These are phyloP conservation scores for Protomyces macrosporus DNA, from an alignment of 1,139 yeast genomes.

Conservation along the genomic window DNA sequence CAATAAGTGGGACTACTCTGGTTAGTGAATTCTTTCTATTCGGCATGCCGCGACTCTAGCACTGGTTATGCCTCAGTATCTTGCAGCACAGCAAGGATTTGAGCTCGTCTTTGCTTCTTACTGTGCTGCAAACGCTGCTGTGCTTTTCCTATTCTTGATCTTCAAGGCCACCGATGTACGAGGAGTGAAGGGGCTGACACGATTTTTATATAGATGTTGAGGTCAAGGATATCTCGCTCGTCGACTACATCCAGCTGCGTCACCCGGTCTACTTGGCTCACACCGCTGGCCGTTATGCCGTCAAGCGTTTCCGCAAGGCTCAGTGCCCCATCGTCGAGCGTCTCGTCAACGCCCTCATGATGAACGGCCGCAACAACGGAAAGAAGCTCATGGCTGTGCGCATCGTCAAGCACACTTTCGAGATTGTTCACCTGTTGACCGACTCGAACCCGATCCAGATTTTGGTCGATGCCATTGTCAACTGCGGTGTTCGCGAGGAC, in stretches of 20 bases:
- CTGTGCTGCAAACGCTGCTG: conserved; percentile 38
- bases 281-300: conserved; percentile 99
- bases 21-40: conserved; percentile 40
- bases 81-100: too few relatives aligned
- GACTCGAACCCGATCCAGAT: conserved; percentile 99
- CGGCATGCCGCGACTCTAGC: background rate
- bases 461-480: conserved; percentile 97
- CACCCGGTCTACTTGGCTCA: conserved; percentile 97
- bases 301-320: conserved; percentile 99
- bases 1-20: conserved; percentile 93
- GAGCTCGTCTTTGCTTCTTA: background rate
- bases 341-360: conserved; percentile 99
- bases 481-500: conserved; percentile 99
- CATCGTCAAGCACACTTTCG: conserved; percentile 89
- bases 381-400: conserved; percentile 99
- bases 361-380: conserved; percentile 99
- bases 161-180: conserved; percentile 25
- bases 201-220: conserved; percentile 63
- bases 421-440: conserved; percentile 88
- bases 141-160: background rate
- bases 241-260: conserved; percentile 96
- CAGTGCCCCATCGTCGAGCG: conserved; percentile 99
- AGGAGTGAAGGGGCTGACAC: conserved; percentile 28
- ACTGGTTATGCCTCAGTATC: too few relatives aligned
- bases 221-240: conserved; percentile 90